A percentile compares a stretch with the other conserved stretches of the same genome.
phyloP scores from a whole-genome alignment of 2,329 filamentous ascomycete genomes.

The Fusarium sterilihyphosum region DNA sequence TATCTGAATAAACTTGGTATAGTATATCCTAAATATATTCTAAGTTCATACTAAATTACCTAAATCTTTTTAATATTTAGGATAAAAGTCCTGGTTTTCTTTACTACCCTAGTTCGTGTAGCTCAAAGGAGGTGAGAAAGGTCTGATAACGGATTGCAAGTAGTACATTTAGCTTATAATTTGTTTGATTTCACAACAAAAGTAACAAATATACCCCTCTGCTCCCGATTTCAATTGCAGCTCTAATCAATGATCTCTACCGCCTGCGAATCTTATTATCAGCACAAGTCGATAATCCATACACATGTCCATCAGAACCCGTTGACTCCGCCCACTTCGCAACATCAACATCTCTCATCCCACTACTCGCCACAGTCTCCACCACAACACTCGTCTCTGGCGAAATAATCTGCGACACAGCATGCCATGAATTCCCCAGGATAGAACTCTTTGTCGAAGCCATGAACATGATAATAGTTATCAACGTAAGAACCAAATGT shows the following conservation, averaged over 20 bases:
- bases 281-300: fast-evolving
- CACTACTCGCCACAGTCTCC: neutral
- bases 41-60: neutral
- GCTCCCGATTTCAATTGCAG: neutral
- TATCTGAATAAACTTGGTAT: fast-evolving
- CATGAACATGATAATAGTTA: neutral
- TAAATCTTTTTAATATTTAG: fast-evolving
- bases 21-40: neutral
- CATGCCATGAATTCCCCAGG: constrained; percentile 14
- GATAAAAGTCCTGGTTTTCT: fast-evolving
- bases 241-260: fast-evolving
- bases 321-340: neutral
- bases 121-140: fast-evolving
- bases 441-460: neutral
- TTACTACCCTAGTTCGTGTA: fast-evolving
- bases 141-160: fast-evolving
- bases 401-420: constrained; percentile 15
- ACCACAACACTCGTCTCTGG: neutral
- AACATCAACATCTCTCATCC: constrained; percentile 7
- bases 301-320: neutral
- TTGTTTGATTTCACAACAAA: fast-evolving
- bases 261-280: neutral
- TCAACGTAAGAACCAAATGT: neutral
- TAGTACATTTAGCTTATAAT: fast-evolving
- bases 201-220: fast-evolving